These are phyloP conservation scores for Apocynum venetum DNA, from an alignment of 257 asterid species.

Conservation along the genomic window DNA sequence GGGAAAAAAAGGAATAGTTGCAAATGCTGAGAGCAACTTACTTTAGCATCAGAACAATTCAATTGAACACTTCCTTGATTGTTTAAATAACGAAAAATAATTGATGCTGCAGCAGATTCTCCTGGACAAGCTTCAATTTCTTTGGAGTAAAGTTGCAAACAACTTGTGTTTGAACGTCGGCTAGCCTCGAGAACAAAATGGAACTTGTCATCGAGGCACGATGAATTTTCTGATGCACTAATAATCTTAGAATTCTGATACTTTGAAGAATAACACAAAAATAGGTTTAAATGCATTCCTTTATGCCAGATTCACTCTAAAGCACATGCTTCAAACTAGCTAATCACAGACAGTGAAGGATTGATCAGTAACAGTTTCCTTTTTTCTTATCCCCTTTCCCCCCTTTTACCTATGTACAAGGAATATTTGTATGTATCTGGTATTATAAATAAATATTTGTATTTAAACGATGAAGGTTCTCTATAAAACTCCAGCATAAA, in stretches of 20 bases:
- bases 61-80: slow-evolving; percentile 49
- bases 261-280: slow-evolving; percentile 13
- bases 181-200: slow-evolving; percentile 83
- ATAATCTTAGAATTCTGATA: slow-evolving; percentile 40
- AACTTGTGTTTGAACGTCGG: slow-evolving; percentile 77
- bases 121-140: slow-evolving; percentile 81
- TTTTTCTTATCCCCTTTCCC: neutral
- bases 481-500: neutral
- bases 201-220: slow-evolving; percentile 59
- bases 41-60: slow-evolving; percentile 47
- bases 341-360: neutral
- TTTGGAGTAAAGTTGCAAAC: slow-evolving; percentile 77
- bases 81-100: slow-evolving; percentile 66
- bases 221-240: slow-evolving; percentile 74
- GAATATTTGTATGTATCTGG: neutral
- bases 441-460: neutral
- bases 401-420: neutral
- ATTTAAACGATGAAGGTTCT: neutral
- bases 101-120: slow-evolving; percentile 80
- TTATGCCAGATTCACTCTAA: slow-evolving; percentile 16
- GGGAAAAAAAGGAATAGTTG: slow-evolving; percentile 1
- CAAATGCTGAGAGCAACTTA: slow-evolving; percentile 25
- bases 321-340: neutral
- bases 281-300: slow-evolving; percentile 7
- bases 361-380: neutral